These are phyloP conservation scores for Penicillium parvum DNA, from an alignment of 495 filamentous ascomycete genomes.

Conservation along the genomic window DNA sequence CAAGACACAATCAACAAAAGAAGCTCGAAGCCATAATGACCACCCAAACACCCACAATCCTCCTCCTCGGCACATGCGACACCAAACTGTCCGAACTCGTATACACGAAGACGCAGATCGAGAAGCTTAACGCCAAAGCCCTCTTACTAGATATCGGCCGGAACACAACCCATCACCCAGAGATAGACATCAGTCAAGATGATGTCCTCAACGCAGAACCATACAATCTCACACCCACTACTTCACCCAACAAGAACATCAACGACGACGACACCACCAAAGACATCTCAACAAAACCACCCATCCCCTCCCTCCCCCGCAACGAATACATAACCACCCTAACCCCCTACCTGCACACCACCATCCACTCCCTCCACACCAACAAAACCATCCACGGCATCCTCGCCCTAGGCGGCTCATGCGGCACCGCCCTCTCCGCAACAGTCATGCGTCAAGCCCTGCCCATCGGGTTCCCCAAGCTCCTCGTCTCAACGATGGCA, in stretches of 20 bases:
- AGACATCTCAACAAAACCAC: neutral
- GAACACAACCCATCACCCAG: slow-evolving; percentile 30
- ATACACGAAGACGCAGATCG: slow-evolving; percentile 48
- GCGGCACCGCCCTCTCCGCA: slow-evolving; percentile 53
- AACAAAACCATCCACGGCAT: slow-evolving; percentile 48
- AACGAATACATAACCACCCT: slow-evolving; percentile 49
- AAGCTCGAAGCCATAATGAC: too few species aligned
- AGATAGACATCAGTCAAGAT: slow-evolving; percentile 50
- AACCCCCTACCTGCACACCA: slow-evolving; percentile 32
- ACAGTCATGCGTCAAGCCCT: slow-evolving; percentile 53
- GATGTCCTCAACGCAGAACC: too few species aligned
- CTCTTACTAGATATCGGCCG: slow-evolving; percentile 57
- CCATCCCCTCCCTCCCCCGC: slow-evolving; percentile 32
- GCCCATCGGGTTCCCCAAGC: slow-evolving; percentile 62
- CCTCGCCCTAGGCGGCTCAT: slow-evolving; percentile 53
- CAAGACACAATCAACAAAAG: too few species aligned
- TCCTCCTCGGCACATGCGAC: slow-evolving; percentile 63
- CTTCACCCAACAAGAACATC: slow-evolving; percentile 40
- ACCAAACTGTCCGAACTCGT: slow-evolving; percentile 61
- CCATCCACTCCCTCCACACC: slow-evolving; percentile 50
- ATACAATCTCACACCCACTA: too few species aligned
- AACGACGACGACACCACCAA: neutral
- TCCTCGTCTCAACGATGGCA: slow-evolving; percentile 66
- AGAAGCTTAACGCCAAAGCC: slow-evolving; percentile 27
- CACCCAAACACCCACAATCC: slow-evolving; percentile 37